Evolutionary conservation across 345 rosid genomes (phyloP), one percentile per base, ranked within the genome.

Genomic region (Eucalyptus guilfoylei): DNA sequence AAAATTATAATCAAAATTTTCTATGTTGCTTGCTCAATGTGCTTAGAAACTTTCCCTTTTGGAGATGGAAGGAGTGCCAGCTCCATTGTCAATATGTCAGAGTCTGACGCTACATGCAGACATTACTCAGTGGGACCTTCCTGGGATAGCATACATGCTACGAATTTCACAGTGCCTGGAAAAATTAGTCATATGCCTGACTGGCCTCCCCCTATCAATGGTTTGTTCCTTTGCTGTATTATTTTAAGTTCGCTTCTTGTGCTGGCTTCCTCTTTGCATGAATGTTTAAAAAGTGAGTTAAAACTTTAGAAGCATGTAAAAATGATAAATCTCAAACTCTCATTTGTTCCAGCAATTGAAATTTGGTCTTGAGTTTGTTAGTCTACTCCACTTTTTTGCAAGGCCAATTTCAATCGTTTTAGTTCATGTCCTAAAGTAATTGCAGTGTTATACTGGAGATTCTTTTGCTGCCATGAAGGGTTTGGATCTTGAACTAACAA

Each of bases 321-420:
- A 50, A 6, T 50, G 54, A 50, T 50, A 50, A 50, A 55, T 55
- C 30, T 55, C 67, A 28, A 58, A 28, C 67, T 58, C 67, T 26
- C 11, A 58, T 58, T 58, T 58, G 67, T 58, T 58, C 67, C n/a
- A 26, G 67, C 67, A 11, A 58, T 0, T 32, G 60, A 54, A 54
- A 54, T 19, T 54, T 54, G 26, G 26, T 23, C 2, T 21, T 26
- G n/a, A 58, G 6, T 58, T 14, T 58, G 2, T 58, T 6, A 26
- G n/a, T 58, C n/a, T 54, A 19, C 60, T 54, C 37, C 5, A 64
- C 5, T 30, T 64, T 14, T 64, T 16, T 7, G 10, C 76, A n/a
- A 34, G 76, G 76, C 21, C 2, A 64, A 30, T 14, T 64, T n/a
- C 0, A 0, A 16, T 19, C 32, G 76, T 64, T 64, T 64, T 0